These are phyloP conservation scores for Zygoascus flipseniorum DNA, from an alignment of 805 yeast genomes.

Conservation along the genomic window DNA sequence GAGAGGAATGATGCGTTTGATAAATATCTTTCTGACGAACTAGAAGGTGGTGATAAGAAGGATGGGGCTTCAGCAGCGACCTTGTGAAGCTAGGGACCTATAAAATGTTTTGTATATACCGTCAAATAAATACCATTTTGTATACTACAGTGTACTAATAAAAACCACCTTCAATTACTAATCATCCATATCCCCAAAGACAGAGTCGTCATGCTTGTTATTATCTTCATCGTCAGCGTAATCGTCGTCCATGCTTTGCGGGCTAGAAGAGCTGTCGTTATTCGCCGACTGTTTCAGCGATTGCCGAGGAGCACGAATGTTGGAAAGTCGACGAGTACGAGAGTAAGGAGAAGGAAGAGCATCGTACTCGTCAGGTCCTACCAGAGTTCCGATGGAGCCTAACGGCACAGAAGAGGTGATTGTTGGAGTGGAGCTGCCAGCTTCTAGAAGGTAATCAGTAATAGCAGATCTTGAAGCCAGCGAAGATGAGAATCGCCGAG, in stretches of 20 bases:
- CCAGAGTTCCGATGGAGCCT: constrained; percentile 1
- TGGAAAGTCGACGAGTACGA: constrained; percentile 15
- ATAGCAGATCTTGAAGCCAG: constrained; percentile 11
- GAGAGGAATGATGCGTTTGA: constrained; percentile 84
- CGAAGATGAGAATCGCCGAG: constrained; percentile 11
- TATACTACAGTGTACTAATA: background rate
- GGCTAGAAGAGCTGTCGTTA: constrained; percentile 3
- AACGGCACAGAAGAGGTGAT: background rate
- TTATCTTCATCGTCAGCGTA: constrained; percentile 20
- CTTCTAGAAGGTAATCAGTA: constrained; percentile 11
- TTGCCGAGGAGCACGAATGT: constrained; percentile 11
- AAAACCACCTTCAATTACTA: constrained; percentile 4
- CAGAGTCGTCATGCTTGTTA: constrained; percentile 22
- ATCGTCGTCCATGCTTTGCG: constrained; percentile 7
- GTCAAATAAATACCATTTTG: background rate
- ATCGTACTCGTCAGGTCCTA: constrained; percentile 14
- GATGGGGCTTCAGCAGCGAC: background rate
- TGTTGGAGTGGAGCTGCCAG: background rate
- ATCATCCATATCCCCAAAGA: constrained; percentile 34
- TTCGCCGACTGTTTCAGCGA: background rate
- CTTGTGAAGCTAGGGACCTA: background rate
- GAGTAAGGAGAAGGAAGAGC: constrained; percentile 13
- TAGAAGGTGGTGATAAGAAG: background rate
- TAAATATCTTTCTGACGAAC: constrained; percentile 46
- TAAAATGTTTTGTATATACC: constrained; percentile 1